Evolutionary conservation across 2,329 filamentous ascomycete genomes (phyloP).

Genomic region (Colletotrichum sp.): DNA sequence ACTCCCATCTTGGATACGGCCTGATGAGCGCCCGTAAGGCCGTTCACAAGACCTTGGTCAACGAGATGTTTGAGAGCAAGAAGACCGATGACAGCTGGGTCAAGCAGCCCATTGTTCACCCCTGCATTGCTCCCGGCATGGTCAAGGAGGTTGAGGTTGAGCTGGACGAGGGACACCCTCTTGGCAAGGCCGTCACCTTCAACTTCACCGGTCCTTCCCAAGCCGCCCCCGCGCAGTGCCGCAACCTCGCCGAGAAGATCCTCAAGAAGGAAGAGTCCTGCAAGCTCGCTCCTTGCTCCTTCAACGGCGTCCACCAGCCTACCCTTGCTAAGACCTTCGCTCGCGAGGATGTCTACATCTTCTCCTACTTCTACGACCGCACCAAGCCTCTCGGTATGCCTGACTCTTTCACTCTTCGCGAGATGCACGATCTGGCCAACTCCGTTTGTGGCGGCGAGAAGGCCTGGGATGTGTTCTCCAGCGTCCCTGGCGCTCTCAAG

Average conservation of each 20-base stretch:
- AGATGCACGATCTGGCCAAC: slow-evolving; percentile 84
- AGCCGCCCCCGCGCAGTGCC: slow-evolving; percentile 83
- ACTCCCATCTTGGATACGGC: slow-evolving; percentile 96
- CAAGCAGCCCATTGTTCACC: slow-evolving; percentile 75
- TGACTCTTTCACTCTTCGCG: slow-evolving; percentile 91
- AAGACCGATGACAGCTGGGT: slow-evolving; percentile 70
- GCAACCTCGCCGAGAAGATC: slow-evolving; percentile 87
- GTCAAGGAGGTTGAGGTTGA: slow-evolving; percentile 74
- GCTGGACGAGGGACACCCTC: slow-evolving; percentile 67
- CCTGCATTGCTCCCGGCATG: slow-evolving; percentile 86
- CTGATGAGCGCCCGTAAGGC: slow-evolving; percentile 93
- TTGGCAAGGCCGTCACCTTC: slow-evolving; percentile 70
- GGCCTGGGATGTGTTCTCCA: slow-evolving; percentile 81
- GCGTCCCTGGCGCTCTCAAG: slow-evolving; percentile 76
- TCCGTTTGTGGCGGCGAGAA: slow-evolving; percentile 82
- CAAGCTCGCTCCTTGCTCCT: slow-evolving; percentile 89
- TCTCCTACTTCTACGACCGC: slow-evolving; percentile 98
- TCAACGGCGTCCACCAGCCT: slow-evolving; percentile 96
- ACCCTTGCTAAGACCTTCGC: slow-evolving; percentile 90
- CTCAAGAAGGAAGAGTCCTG: slow-evolving; percentile 86
- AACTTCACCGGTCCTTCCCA: slow-evolving; percentile 87
- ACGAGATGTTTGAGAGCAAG: slow-evolving; percentile 71
- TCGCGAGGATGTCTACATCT: slow-evolving; percentile 90
- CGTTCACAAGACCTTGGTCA: slow-evolving; percentile 77
- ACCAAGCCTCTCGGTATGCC: slow-evolving; percentile 95